These are phyloP conservation scores for Panaeolus papilionaceus DNA, from an alignment of 768 basidiomycete species.

Conservation along the genomic window DNA sequence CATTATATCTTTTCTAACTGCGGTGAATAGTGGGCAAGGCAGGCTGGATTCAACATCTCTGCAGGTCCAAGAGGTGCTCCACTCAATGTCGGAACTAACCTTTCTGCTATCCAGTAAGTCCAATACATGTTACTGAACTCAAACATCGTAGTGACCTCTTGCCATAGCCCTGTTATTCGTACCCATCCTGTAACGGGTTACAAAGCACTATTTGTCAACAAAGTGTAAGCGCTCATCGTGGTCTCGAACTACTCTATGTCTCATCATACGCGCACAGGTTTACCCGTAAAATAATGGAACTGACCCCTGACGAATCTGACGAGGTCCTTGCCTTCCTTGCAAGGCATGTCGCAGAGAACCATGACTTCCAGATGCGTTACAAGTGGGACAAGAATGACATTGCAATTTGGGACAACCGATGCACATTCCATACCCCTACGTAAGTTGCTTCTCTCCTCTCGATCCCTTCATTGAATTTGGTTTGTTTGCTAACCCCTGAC, in stretches of 20 bases:
- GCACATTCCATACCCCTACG: conserved; percentile 55
- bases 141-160: neutral
- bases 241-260: neutral
- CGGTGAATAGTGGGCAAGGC: conserved; percentile 35
- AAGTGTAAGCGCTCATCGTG: conserved; percentile 36
- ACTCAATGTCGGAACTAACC: conserved; percentile 52
- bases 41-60: conserved; percentile 36
- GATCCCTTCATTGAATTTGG: neutral
- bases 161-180: conserved; percentile 52
- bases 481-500: conserved; percentile 18
- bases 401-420: conserved; percentile 69
- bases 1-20: neutral
- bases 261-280: conserved; percentile 41
- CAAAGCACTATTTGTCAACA: conserved; percentile 63
- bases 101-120: conserved; percentile 57
- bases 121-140: neutral
- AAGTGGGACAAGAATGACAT: conserved; percentile 58
- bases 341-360: conserved; percentile 59
- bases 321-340: conserved; percentile 54
- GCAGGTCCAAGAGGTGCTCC: conserved; percentile 56
- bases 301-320: conserved; percentile 59
- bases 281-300: conserved; percentile 59
- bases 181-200: conserved; percentile 67
- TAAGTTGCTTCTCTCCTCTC: conserved; percentile 26
- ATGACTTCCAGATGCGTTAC: conserved; percentile 61